Percentiles rank a stretch among this genome's conserved stretches.
These are phyloP conservation scores for Lyophyllum decastes DNA, from an alignment of 768 basidiomycete genomes.

Conservation along the genomic window DNA sequence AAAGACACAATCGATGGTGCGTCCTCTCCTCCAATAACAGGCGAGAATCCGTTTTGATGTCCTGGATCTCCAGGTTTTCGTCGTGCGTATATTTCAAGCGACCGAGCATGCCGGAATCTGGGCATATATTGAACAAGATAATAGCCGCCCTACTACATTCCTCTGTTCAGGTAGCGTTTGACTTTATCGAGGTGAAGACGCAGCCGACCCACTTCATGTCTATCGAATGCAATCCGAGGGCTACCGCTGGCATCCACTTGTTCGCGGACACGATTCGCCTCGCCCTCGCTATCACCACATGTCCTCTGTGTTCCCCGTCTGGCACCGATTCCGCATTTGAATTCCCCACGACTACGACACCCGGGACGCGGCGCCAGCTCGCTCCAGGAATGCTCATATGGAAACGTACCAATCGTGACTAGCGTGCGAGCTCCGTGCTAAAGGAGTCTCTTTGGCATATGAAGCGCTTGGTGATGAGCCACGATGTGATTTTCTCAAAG, in stretches of 20 bases:
- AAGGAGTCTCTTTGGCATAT: conserved; percentile 20
- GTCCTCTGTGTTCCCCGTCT: background rate
- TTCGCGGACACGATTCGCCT: conserved; percentile 16
- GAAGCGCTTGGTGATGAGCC: conserved; percentile 15
- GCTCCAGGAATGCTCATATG: conserved; percentile 22
- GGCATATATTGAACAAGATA: conserved; percentile 9
- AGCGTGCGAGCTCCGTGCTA: background rate
- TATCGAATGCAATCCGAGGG: conserved; percentile 19
- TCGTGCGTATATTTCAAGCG: too few relatives aligned
- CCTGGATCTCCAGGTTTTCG: background rate
- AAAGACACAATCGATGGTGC: conserved; percentile 21
- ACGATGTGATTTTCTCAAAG: conserved; percentile 18
- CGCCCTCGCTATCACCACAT: conserved; percentile 15
- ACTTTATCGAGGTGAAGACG: conserved; percentile 14
- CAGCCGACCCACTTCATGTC: conserved; percentile 10
- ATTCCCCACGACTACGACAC: background rate
- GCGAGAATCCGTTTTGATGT: too few relatives aligned
- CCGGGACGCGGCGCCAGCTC: conserved; percentile 14
- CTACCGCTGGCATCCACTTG: background rate
- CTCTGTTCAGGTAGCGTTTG: conserved; percentile 19
- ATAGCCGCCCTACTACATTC: conserved; percentile 8
- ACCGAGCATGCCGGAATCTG: background rate
- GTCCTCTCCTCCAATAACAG: background rate
- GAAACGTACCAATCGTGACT: conserved; percentile 2
- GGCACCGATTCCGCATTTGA: background rate